Evolutionary conservation across 352 stramenopile genomes (phyloP), one percentile per base, ranked within the genome.

Genomic region (Phytophthora constricta): DNA sequence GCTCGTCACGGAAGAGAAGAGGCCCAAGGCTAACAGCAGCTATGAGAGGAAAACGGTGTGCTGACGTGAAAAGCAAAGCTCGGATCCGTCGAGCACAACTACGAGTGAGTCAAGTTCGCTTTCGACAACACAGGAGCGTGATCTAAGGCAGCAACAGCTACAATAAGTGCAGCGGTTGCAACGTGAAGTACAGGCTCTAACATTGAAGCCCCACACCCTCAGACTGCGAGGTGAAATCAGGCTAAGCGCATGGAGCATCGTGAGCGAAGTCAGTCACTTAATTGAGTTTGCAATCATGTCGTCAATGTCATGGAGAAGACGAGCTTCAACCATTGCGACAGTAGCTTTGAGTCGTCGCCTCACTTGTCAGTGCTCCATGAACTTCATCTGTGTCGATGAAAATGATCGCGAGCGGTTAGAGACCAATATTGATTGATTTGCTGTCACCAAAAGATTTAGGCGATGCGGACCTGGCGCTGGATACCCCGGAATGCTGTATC

Each of bases 211-310:
- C 55, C 14, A 20, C 23, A 10, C 9, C n/a, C 2, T 53, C 31
- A 25, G 8, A 22, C 17, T 16, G 1, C 17, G 23, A n/a, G 39
- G 14, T 17, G 26, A 41, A 14, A 1, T 20, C 53, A 52, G 52
- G 27, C 55, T 17, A 5, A 55, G 45, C 37, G 27, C 16, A 25
- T 62, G 55, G 43, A 22, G 16, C 22, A 48, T 62, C 19, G 43
- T 62, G 28, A 26, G 9, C 20, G 55, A 54, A 28, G 27, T 55
- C 10, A 68, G 64, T 25, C 58, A 42, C 43, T 46, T 73, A 8
- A 23, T 73, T 8, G 17, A 42, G 58, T 31, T 73, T 73, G n/a
- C 58, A 48, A 4, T 68, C 46, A 45, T 13, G 20, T 61, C 23
- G 23, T 37, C 10, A 62, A 20, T 14, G 16, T 10, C 45, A 14